A percentile compares a stretch with the other conserved stretches of the same genome.
Conservation (phyloP, 2,329 filamentous ascomycete species). For the Orbilia blumenaviensis region DNA sequence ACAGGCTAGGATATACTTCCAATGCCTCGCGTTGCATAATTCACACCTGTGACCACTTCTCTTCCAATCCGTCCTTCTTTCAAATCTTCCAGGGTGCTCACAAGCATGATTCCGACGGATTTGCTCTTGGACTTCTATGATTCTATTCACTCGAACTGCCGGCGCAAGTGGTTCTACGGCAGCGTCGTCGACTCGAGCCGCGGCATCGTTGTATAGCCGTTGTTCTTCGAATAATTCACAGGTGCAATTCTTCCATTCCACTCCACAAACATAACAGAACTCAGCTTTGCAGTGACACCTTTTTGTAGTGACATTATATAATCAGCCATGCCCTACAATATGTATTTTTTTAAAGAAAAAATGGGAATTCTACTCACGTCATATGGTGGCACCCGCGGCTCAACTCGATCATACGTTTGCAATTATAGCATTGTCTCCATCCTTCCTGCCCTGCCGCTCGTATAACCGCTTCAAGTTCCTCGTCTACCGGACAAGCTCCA, state of each 20-base stretch:
- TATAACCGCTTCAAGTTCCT: not conserved
- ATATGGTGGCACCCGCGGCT: constrained; percentile 36
- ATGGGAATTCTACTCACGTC: constrained; percentile 18
- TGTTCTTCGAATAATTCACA: constrained; percentile 19
- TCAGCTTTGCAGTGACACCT: constrained; percentile 39
- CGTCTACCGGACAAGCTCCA: not conserved
- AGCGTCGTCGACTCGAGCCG: constrained; percentile 19
- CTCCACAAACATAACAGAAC: constrained; percentile 41
- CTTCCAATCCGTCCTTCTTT: constrained; percentile 3
- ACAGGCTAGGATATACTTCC: constrained; percentile 39
- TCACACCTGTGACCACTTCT: constrained; percentile 17
- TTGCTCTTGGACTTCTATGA: not conserved
- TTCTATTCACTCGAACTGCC: not conserved
- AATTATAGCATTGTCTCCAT: constrained; percentile 31
- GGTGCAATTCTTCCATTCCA: constrained; percentile 18
- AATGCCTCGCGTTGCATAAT: constrained; percentile 10
- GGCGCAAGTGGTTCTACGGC: not conserved
- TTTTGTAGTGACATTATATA: too few relatives aligned
- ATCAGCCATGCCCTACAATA: not conserved
- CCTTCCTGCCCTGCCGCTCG: constrained; percentile 16
- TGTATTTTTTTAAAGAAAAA: not conserved
- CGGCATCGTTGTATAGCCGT: constrained; percentile 10
- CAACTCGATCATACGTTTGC: constrained; percentile 37
- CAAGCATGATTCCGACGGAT: constrained; percentile 26
- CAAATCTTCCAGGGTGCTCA: constrained; percentile 12